Evolutionary conservation across 345 rosid species (phyloP).

Genomic region (Linum usitatissimum): DNA sequence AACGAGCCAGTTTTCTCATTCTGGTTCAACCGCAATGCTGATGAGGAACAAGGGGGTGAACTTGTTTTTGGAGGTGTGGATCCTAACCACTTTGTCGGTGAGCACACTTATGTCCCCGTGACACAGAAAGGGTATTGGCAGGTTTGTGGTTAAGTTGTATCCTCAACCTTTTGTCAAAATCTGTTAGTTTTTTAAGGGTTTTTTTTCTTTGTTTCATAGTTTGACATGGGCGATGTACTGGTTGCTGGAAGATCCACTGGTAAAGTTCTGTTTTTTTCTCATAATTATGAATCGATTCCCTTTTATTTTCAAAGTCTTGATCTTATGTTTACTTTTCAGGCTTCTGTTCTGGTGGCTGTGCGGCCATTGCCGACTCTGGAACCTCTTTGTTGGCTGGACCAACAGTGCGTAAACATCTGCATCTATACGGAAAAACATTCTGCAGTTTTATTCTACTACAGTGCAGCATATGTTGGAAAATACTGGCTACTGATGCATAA

Average conservation of each 20-base stretch:
- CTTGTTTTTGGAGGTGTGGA: slow-evolving; percentile 85
- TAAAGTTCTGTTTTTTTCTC: slow-evolving; percentile 13
- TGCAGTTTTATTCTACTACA: too few relatives aligned
- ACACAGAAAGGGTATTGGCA: slow-evolving; percentile 94
- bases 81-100: slow-evolving; percentile 62
- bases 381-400: slow-evolving; percentile 93
- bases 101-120: slow-evolving; percentile 85
- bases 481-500: neutral
- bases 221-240: slow-evolving; percentile 88
- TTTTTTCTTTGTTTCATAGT: slow-evolving; percentile 26
- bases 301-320: slow-evolving; percentile 4
- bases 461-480: too few relatives aligned
- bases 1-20: slow-evolving; percentile 80
- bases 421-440: too few relatives aligned
- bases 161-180: neutral
- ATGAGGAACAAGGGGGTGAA: slow-evolving; percentile 78
- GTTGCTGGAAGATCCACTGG: slow-evolving; percentile 69
- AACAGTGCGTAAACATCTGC: slow-evolving; percentile 37
- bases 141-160: slow-evolving; percentile 31
- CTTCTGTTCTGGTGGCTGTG: slow-evolving; percentile 49
- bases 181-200: neutral
- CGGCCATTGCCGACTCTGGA: slow-evolving; percentile 98
- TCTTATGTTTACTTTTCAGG: slow-evolving; percentile 30
- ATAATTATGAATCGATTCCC: neutral
- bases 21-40: slow-evolving; percentile 73